phyloP scores from a whole-genome alignment of 192 early-diverging fungal genomes.

The Dimargaris verticillata region DNA sequence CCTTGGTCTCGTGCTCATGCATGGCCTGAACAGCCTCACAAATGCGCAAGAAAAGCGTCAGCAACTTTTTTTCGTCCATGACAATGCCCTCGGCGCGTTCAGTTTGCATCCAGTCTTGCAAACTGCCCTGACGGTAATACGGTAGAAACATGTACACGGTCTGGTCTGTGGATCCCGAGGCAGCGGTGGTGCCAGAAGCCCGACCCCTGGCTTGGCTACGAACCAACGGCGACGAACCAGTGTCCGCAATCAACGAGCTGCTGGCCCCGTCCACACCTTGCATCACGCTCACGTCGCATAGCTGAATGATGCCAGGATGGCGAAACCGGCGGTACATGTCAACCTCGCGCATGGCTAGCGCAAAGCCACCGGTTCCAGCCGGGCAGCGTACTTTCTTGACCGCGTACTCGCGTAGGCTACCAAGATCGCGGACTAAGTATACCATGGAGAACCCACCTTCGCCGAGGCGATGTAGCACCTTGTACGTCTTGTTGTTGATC shows the following conservation, averaged over 20 bases:
- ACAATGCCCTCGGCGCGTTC: constrained; percentile 28
- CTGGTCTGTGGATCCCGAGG: constrained; percentile 15
- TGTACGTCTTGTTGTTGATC: constrained; percentile 39
- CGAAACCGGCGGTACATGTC: constrained; percentile 46
- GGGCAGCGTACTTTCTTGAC: constrained; percentile 53
- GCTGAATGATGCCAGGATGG: constrained; percentile 40
- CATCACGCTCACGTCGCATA: constrained; percentile 34
- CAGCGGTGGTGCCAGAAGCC: background rate
- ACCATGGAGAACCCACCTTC: constrained; percentile 65
- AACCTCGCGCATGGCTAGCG: constrained; percentile 47
- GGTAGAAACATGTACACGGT: constrained; percentile 56
- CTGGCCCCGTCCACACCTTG: constrained; percentile 24
- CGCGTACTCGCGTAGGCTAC: constrained; percentile 30
- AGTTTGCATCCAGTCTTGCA: constrained; percentile 35
- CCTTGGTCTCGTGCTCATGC: constrained; percentile 28
- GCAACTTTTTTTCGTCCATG: constrained; percentile 37
- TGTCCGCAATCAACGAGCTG: constrained; percentile 6
- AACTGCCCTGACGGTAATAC: constrained; percentile 36
- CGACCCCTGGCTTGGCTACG: background rate
- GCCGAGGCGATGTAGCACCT: constrained; percentile 39
- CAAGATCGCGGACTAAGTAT: constrained; percentile 37
- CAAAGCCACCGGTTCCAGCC: constrained; percentile 35
- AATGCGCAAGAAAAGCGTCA: constrained; percentile 36
- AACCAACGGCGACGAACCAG: background rate
- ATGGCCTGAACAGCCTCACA: constrained; percentile 39